Percentiles rank a stretch among this genome's conserved stretches.
These are phyloP conservation scores for Colletotrichum sublineola DNA, from an alignment of 2,329 filamentous ascomycete genomes.

Conservation along the genomic window DNA sequence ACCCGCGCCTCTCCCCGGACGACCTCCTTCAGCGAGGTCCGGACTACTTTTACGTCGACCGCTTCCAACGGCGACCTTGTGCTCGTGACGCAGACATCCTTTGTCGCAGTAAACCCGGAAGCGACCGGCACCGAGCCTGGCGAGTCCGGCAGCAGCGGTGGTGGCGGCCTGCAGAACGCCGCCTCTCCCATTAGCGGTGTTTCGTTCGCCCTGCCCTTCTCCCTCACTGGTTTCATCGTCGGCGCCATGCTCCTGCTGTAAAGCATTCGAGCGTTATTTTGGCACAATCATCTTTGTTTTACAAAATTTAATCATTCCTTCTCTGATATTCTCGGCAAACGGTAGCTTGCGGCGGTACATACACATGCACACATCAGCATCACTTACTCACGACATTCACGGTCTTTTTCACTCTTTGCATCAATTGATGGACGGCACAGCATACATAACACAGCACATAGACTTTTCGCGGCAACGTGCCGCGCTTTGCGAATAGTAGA, in stretches of 20 bases:
- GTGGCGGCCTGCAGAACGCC: slow-evolving; percentile 55
- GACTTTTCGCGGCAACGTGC: slow-evolving; percentile 33
- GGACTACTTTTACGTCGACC: slow-evolving; percentile 61
- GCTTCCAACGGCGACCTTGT: slow-evolving; percentile 59
- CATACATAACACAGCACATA: slow-evolving; percentile 27
- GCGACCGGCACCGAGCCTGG: slow-evolving; percentile 46
- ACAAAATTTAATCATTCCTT: slow-evolving; percentile 33
- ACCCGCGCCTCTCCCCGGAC: slow-evolving; percentile 45
- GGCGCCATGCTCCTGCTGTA: slow-evolving; percentile 41
- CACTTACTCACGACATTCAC: slow-evolving; percentile 40
- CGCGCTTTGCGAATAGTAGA: slow-evolving; percentile 18
- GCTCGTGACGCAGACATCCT: slow-evolving; percentile 64
- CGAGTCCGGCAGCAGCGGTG: slow-evolving; percentile 28
- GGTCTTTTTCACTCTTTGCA: slow-evolving; percentile 42
- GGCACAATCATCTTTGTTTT: slow-evolving; percentile 21
- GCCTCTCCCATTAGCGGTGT: slow-evolving; percentile 47
- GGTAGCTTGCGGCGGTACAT: slow-evolving; percentile 20
- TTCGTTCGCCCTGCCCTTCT: slow-evolving; percentile 39
- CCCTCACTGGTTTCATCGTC: slow-evolving; percentile 47
- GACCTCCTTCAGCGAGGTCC: slow-evolving; percentile 53
- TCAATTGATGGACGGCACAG: slow-evolving; percentile 31
- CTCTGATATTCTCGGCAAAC: slow-evolving; percentile 11
- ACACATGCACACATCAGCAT: slow-evolving; percentile 38
- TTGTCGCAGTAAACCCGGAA: slow-evolving; percentile 59
- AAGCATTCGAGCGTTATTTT: background rate